phyloP scores from a whole-genome alignment of 768 basidiomycete genomes.

The Fomitopsis pulvina region DNA sequence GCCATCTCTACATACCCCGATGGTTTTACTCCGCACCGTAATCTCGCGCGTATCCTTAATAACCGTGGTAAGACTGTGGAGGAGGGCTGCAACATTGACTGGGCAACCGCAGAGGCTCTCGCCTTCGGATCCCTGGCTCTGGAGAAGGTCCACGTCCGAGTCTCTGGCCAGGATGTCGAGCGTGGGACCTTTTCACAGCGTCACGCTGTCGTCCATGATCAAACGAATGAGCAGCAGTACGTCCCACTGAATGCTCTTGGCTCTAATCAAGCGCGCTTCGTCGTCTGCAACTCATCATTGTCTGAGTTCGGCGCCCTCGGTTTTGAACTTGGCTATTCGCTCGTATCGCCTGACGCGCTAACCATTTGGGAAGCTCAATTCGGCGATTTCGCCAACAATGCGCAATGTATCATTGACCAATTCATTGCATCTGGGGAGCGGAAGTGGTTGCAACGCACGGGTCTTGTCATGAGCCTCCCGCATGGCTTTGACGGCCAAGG shows the following conservation, averaged over 20 bases:
- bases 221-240: conserved; percentile 86
- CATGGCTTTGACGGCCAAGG: conserved; percentile 99
- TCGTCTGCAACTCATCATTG: conserved; percentile 93
- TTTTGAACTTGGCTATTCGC: conserved; percentile 97
- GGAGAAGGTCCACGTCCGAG: conserved; percentile 89
- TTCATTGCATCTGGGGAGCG: conserved; percentile 97
- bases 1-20: conserved; percentile 81
- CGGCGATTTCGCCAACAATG: conserved; percentile 97
- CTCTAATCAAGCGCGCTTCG: conserved; percentile 84
- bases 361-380: conserved; percentile 99
- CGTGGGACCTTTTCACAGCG: conserved; percentile 98
- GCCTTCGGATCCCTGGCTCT: conserved; percentile 92
- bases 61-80: conserved; percentile 87
- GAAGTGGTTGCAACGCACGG: conserved; percentile 95
- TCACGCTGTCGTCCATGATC: conserved; percentile 95
- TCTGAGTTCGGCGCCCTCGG: conserved; percentile 94
- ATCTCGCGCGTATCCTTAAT: conserved; percentile 86
- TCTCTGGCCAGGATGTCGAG: conserved; percentile 98
- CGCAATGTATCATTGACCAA: conserved; percentile 97
- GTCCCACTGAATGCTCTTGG: conserved; percentile 86
- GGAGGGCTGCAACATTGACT: conserved; percentile 91
- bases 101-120: conserved; percentile 97
- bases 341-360: conserved; percentile 88
- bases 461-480: conserved; percentile 81
- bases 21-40: conserved; percentile 84